Percentiles rank a stretch among this genome's conserved stretches.
phyloP scores from a whole-genome alignment of 306 rosid species.

The Cicer judaicum region DNA sequence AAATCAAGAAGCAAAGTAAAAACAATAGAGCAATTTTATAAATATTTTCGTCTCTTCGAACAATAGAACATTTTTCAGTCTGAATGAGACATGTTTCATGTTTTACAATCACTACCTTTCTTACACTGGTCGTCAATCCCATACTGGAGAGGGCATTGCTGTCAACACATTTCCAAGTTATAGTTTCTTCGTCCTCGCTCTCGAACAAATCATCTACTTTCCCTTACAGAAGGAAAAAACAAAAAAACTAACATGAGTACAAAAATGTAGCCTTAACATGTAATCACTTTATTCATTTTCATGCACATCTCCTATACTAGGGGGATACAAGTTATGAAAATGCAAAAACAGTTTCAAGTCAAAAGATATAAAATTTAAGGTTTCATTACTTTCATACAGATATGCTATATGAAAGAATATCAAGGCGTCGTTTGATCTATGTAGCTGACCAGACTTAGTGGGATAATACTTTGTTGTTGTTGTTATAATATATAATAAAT shows the following conservation, averaged over 20 bases:
- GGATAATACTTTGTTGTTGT: too few species aligned
- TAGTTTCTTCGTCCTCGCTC: constrained; percentile 55
- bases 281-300: constrained; percentile 7
- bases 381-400: too few species aligned
- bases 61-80: too few species aligned
- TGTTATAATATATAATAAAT: neutral
- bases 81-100: too few species aligned
- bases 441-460: too few species aligned
- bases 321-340: neutral
- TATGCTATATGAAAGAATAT: too few species aligned
- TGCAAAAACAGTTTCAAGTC: constrained; percentile 1
- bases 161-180: constrained; percentile 75
- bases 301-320: constrained; percentile 17
- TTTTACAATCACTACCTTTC: constrained; percentile 61
- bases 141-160: constrained; percentile 60
- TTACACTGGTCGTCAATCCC: constrained; percentile 90
- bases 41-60: too few species aligned
- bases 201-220: constrained; percentile 45
- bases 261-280: constrained; percentile 6
- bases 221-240: constrained; percentile 49
- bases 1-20: neutral
- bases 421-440: too few species aligned
- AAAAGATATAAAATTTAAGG: neutral
- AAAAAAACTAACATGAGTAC: constrained; percentile 20
- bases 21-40: neutral